A percentile compares a stretch with the other conserved stretches of the same genome.
Evolutionary conservation across 1,284 basidiomycete genomes (phyloP).

Genomic region (Microbotryum violaceum): DNA sequence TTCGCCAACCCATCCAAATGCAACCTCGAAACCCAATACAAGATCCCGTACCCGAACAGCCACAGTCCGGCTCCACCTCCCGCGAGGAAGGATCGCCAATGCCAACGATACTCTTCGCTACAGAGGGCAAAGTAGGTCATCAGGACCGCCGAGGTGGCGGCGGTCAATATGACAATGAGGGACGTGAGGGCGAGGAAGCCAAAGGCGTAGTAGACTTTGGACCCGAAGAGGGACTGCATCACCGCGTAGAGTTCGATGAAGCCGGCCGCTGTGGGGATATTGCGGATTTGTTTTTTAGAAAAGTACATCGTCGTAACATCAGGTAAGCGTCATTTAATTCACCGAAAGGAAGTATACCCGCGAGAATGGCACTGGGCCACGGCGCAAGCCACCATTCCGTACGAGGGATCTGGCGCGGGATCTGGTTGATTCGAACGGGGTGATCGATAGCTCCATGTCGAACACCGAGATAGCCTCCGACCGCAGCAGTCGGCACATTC

Average conservation of each 20-base stretch:
- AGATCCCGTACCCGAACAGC: conserved; percentile 64
- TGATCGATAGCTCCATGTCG: conserved; percentile 50
- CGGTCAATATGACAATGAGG: conserved; percentile 72
- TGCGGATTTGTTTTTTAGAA: no score
- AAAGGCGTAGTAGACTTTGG: conserved; percentile 66
- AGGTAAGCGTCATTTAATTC: conserved; percentile 22
- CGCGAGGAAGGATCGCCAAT: conserved; percentile 91
- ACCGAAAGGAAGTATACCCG: conserved; percentile 89
- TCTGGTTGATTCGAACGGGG: conserved; percentile 83
- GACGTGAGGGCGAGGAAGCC: conserved; percentile 90
- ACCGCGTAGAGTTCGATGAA: conserved; percentile 96
- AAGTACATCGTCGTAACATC: no score
- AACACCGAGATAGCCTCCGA: no score
- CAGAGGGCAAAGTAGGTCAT: conserved; percentile 91
- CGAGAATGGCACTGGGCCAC: conserved; percentile 67
- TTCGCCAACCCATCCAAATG: conserved; percentile 76
- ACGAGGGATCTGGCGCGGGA: conserved; percentile 53
- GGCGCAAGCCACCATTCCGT: conserved; percentile 40
- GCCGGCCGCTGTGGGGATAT: conserved; percentile 58
- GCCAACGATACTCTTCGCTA: conserved; percentile 95
- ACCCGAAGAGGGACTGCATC: conserved; percentile 85
- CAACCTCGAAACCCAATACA: conserved; percentile 28
- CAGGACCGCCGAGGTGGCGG: conserved; percentile 80
- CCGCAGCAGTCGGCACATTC: no score
- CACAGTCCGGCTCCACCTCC: conserved; percentile 91